Conservation (phyloP, 305 asterid genomes). For the Rubia occidens region DNA sequence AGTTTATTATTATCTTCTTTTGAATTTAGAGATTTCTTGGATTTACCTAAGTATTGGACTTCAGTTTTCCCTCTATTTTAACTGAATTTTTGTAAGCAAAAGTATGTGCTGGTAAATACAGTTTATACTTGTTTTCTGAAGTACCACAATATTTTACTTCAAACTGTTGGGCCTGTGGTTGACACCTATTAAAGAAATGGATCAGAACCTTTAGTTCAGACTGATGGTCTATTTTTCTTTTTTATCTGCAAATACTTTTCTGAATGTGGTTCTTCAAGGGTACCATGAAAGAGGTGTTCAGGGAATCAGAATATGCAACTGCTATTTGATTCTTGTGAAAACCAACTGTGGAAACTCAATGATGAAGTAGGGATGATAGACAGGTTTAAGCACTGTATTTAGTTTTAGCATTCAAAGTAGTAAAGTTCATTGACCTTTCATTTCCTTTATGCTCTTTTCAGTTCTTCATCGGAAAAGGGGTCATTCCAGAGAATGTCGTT, state of each 20-base stretch:
- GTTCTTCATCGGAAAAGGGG: slow-evolving; percentile 12
- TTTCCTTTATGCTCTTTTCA: slow-evolving; percentile 5
- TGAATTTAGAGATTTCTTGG: background rate
- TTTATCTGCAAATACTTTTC: background rate
- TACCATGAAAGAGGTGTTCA: background rate
- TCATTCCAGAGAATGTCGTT: background rate
- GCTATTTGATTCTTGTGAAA: background rate
- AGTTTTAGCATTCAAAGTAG: background rate
- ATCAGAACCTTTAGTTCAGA: background rate
- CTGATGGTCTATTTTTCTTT: background rate
- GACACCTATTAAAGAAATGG: background rate
- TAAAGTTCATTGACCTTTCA: background rate
- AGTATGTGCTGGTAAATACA: background rate
- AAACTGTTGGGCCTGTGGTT: background rate
- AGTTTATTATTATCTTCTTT: background rate
- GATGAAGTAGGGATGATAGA: background rate
- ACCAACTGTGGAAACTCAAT: background rate
- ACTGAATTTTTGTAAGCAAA: background rate
- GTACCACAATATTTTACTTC: background rate
- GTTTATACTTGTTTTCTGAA: background rate
- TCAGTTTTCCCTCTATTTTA: background rate
- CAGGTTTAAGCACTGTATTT: background rate
- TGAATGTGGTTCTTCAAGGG: background rate
- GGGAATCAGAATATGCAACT: background rate
- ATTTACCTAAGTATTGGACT: background rate